Base-by-base conservation (phyloP, 1,284 basidiomycete genomes). In the Melampsora larici-populina region DNA sequence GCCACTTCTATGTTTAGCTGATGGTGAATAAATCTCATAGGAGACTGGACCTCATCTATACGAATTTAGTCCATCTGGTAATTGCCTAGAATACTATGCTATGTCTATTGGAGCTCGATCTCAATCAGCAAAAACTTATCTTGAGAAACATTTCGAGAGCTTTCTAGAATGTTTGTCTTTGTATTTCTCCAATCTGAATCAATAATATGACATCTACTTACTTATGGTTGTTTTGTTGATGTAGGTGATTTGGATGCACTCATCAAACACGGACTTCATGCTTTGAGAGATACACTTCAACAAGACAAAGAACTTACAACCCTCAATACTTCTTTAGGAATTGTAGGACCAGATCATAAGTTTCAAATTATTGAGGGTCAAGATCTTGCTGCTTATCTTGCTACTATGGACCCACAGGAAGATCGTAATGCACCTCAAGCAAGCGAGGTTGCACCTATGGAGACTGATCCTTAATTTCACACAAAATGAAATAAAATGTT, bases 71-170 rank as follows among this genome's bases (percentile, higher is more conserved):
- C 97, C 97, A 0, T 92, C 95, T 0, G 97, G 97, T 36, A 97
- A 94, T 83, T 94, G 94, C 69, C 97, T 96, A 84, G 97, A 99
- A 85, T 99, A 98, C 86, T 94, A 91, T 83, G 97, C 97, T 63
- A 97, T 98, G 89, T 95, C 93, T 40, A 98, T 99, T 84, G 97
- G 97, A 70, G 97, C 97, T 21, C 89, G 97, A 68, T 93, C 91
- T 84, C 97, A 99, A 86, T 95, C 92, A 81, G n/a, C n/a, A n/a
- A n/a, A n/a, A n/a, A n/a, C n/a, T n/a, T n/a, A n/a, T n/a, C n/a
- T n/a, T n/a, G n/a, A 99, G 87, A 91, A 92, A 84, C 90, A 98
- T 84, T 95, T 90, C 82, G 91, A 94, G 83, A 89, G 88, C 81
- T 98, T 99, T 83, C 86, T 87, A 33, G 89, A 92, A 83, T 89